Evolutionary conservation across 495 filamentous ascomycete species (phyloP), one percentile per base, ranked within the genome.

Genomic region (Symbiotaphrina buchneri): DNA sequence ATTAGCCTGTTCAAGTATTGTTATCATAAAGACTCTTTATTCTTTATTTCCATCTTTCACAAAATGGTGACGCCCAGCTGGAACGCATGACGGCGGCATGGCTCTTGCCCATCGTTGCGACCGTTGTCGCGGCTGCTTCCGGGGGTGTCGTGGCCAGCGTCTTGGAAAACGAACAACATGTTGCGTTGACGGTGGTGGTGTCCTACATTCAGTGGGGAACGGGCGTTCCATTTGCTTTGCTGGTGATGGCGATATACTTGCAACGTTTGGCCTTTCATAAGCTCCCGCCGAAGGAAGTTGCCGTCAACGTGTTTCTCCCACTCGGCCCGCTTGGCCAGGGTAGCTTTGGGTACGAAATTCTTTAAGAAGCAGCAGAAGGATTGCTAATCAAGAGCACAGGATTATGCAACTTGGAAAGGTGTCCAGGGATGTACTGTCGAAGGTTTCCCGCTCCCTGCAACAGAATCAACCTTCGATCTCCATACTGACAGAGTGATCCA

Each of bases 251-350:
- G 6, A 62, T 71, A 13, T 74, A 76, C 37, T 65, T 72, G 30
- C 60, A 62, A 22, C 59, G 71, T 4, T 46, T 76, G 5, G 58
- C 59, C 5, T 41, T 69, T 4, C 52, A 70, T 40, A 61, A 63
- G 28, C 44, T 70, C 8, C 69, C 65, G 0, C 54, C 62, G 0
- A 55, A 56, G 7, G 68, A 66, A 28, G 53, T 66, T 25, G 69
- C 74, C 28, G 68, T 69, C 10, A 63, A 56, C 11, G 55, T 65
- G 0, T 71, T 74, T 38, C 51, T 76, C 4, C 71, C 71, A 1
- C 37, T 74, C 0, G 69, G 71, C 0, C 68, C 67, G 0, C 37
- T 74, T 0, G 67, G 65, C 0, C 60, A 65, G 39, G 66, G 64
- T 18, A n/a, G n/a, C n/a, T n/a, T n/a, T n/a, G n/a, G n/a, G n/a